A percentile compares a stretch with the other conserved stretches of the same genome.
These are phyloP conservation scores for Ailanthus altissimus DNA, from an alignment of 345 rosid genomes.

Conservation along the genomic window DNA sequence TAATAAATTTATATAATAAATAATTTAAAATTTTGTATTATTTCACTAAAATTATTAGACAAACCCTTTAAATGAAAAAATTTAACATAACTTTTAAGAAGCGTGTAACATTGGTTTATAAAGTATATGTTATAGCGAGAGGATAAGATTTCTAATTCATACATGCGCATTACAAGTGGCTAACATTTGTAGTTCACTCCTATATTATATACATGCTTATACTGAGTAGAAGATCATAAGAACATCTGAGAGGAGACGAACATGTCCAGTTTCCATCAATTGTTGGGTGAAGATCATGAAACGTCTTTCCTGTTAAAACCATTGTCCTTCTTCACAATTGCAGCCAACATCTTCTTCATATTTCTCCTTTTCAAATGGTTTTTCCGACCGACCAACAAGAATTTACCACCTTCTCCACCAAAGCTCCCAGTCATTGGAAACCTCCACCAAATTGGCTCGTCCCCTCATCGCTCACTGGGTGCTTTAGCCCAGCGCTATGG, in stretches of 20 bases:
- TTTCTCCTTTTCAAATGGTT: not conserved
- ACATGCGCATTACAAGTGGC: no score
- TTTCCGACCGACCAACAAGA: not conserved
- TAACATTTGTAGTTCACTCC: no score
- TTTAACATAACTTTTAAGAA: no score
- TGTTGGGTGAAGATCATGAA: not conserved
- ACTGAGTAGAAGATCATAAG: no score
- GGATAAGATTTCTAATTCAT: no score
- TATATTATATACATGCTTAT: no score
- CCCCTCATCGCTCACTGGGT: conserved; percentile 50
- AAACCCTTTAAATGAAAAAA: no score
- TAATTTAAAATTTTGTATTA: no score
- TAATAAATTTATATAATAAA: no score
- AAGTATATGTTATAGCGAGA: no score
- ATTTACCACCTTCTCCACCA: conserved; percentile 50
- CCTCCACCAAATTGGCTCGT: conserved; percentile 51
- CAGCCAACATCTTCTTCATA: not conserved
- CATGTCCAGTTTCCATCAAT: not conserved
- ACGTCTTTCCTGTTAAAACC: not conserved
- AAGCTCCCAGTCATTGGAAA: conserved; percentile 61
- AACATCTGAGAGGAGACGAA: not conserved
- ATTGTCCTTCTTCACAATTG: not conserved
- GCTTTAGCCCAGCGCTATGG: conserved; percentile 47
- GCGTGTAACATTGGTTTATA: no score
- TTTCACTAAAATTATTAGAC: no score